These are phyloP conservation scores for Suillus cothurnatus DNA, from an alignment of 768 basidiomycete species.

Conservation along the genomic window DNA sequence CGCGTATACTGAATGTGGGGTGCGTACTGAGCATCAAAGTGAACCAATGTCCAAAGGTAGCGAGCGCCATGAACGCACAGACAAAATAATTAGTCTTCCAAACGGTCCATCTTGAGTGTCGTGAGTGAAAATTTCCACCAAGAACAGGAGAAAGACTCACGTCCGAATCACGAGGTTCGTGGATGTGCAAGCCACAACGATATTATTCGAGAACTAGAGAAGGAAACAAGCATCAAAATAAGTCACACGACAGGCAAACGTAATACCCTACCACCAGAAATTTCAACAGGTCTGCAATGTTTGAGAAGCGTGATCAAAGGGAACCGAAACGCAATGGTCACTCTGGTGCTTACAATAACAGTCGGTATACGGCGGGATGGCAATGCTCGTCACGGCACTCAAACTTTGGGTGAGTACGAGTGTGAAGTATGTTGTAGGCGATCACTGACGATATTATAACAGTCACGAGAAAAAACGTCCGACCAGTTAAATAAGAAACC, in stretches of 20 bases:
- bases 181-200: conserved; percentile 22
- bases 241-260: neutral
- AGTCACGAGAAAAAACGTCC: conserved; percentile 17
- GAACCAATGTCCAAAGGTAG: conserved; percentile 26
- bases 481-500: conserved; percentile 30
- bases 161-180: conserved; percentile 32
- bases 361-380: neutral
- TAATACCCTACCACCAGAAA: conserved; percentile 16
- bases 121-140: neutral
- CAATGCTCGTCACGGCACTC: neutral
- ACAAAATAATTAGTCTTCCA: conserved; percentile 25
- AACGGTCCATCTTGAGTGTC: conserved; percentile 26
- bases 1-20: neutral
- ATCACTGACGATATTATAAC: conserved; percentile 21
- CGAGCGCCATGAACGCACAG: conserved; percentile 14
- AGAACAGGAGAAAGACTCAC: conserved; percentile 18
- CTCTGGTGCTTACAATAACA: conserved; percentile 24
- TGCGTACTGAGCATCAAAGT: conserved; percentile 18
- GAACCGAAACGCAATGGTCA: neutral
- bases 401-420: conserved; percentile 9
- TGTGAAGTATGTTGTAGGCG: neutral
- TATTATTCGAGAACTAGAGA: conserved; percentile 16
- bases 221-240: neutral
- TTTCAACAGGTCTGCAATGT: conserved; percentile 10
- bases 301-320: neutral